A percentile compares a stretch with the other conserved stretches of the same genome.
Conservation (phyloP, 306 rosid genomes). For the Vachellia pachyceras region DNA sequence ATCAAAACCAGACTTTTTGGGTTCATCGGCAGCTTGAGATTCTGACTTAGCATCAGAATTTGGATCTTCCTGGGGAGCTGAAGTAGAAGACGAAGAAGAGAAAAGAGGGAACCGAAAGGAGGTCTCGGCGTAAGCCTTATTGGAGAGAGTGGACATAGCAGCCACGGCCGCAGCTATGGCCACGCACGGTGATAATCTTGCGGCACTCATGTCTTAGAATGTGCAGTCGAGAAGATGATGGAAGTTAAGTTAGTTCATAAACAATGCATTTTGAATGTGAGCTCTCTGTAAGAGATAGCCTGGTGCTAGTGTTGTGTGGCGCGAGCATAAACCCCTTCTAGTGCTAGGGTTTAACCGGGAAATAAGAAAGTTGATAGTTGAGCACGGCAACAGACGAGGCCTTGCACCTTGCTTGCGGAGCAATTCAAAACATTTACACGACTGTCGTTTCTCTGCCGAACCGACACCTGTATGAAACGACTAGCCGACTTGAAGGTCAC, state of each 20-base stretch:
- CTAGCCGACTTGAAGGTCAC: not conserved
- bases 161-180: slow-evolving; percentile 81
- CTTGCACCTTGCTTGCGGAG: slow-evolving; percentile 41
- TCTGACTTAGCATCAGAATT: slow-evolving; percentile 55
- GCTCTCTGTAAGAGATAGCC: slow-evolving; percentile 1
- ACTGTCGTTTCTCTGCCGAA: not conserved
- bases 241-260: not conserved
- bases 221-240: slow-evolving; percentile 7
- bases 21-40: slow-evolving; percentile 61
- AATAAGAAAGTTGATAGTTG: not conserved
- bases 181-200: slow-evolving; percentile 65
- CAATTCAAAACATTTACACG: slow-evolving; percentile 36
- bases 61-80: slow-evolving; percentile 52
- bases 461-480: slow-evolving; percentile 9
- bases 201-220: slow-evolving; percentile 62
- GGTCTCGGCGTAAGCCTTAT: slow-evolving; percentile 65
- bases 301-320: slow-evolving; percentile 25
- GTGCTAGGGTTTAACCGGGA: slow-evolving; percentile 64
- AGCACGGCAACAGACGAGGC: not conserved
- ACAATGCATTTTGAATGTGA: not conserved
- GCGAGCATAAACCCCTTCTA: slow-evolving; percentile 52
- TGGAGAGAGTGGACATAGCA: slow-evolving; percentile 56
- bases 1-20: slow-evolving; percentile 80
- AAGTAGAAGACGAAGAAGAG: slow-evolving; percentile 55
- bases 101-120: slow-evolving; percentile 64